These are phyloP conservation scores for Trichoderma reesei DNA, from an alignment of 495 filamentous ascomycete genomes.

Conservation along the genomic window DNA sequence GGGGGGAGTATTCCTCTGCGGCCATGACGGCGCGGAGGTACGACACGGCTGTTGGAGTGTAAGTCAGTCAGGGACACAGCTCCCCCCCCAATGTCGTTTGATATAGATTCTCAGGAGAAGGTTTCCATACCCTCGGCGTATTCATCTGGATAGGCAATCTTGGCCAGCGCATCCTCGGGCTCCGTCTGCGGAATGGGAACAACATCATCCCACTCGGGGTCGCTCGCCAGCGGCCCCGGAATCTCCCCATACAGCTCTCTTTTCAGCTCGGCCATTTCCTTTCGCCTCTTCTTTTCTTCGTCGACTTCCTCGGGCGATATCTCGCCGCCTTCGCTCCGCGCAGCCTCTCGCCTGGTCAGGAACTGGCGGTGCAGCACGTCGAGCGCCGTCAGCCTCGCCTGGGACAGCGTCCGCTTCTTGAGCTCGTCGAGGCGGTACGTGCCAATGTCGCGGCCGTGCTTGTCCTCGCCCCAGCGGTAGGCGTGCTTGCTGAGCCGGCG, in stretches of 20 bases:
- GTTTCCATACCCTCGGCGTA: slow-evolving; percentile 67
- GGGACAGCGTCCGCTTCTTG: slow-evolving; percentile 22
- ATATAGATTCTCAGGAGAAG: neutral
- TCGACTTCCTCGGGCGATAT: slow-evolving; percentile 31
- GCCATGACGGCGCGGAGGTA: slow-evolving; percentile 94
- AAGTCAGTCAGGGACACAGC: neutral
- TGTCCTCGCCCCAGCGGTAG: slow-evolving; percentile 33
- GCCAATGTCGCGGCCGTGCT: slow-evolving; percentile 29
- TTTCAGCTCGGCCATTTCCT: slow-evolving; percentile 33
- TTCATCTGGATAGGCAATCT: slow-evolving; percentile 76
- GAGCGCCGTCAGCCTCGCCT: slow-evolving; percentile 20
- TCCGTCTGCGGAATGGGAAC: slow-evolving; percentile 77
- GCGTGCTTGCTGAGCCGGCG: slow-evolving; percentile 20
- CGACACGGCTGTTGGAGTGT: slow-evolving; percentile 40
- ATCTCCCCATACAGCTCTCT: slow-evolving; percentile 35
- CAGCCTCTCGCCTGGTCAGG: slow-evolving; percentile 18
- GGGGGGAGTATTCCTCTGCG: slow-evolving; percentile 66
- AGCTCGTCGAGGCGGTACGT: slow-evolving; percentile 31
- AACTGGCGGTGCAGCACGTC: slow-evolving; percentile 24
- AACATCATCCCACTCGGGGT: slow-evolving; percentile 77
- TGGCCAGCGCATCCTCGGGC: slow-evolving; percentile 67
- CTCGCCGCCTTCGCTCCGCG: slow-evolving; percentile 17
- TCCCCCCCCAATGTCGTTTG: neutral
- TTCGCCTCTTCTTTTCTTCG: slow-evolving; percentile 33
- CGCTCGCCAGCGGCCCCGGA: slow-evolving; percentile 45